Percentiles rank a stretch among this genome's conserved stretches.
Conservation (phyloP, 2,329 filamentous ascomycete species). For the Coniella vitis region DNA sequence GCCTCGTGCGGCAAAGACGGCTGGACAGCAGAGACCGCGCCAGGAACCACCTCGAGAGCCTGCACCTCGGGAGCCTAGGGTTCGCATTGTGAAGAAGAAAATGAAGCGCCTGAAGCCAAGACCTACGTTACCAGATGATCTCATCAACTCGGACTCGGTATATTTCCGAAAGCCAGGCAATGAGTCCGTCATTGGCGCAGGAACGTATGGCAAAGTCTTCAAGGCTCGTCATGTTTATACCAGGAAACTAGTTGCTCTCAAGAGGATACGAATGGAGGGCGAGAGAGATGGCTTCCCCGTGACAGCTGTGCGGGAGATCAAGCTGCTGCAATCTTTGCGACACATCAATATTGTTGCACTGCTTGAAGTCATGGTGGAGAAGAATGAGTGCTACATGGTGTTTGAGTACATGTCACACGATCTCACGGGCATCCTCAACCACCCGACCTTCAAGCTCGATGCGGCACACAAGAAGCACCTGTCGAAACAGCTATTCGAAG, state of each 20-base stretch:
- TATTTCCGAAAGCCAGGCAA: conserved; percentile 96
- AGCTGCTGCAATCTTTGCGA: conserved; percentile 78
- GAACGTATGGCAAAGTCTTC: conserved; percentile 93
- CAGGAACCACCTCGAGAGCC: conserved; percentile 25
- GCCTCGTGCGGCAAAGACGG: conserved; percentile 31
- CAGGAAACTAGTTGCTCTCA: conserved; percentile 73
- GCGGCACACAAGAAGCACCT: conserved; percentile 86
- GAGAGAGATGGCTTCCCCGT: conserved; percentile 88
- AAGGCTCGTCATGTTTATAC: conserved; percentile 93
- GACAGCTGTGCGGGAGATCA: conserved; percentile 85
- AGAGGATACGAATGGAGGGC: conserved; percentile 89
- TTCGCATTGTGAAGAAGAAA: conserved; percentile 59
- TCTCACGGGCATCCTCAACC: conserved; percentile 88
- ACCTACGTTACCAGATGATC: conserved; percentile 63
- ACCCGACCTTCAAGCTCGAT: conserved; percentile 83
- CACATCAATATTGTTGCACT: conserved; percentile 78
- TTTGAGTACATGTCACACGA: conserved; percentile 98
- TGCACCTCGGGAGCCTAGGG: conserved; percentile 34
- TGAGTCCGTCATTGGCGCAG: conserved; percentile 90
- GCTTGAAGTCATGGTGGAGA: conserved; percentile 94
- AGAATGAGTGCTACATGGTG: conserved; percentile 99
- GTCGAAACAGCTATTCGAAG: conserved; percentile 87
- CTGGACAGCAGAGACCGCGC: conserved; percentile 13
- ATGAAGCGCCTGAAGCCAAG: conserved; percentile 65
- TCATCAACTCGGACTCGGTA: conserved; percentile 76